A percentile compares a stretch with the other conserved stretches of the same genome.
Conservation (phyloP, 2,329 filamentous ascomycete genomes). For the Pyrenophora teres region DNA sequence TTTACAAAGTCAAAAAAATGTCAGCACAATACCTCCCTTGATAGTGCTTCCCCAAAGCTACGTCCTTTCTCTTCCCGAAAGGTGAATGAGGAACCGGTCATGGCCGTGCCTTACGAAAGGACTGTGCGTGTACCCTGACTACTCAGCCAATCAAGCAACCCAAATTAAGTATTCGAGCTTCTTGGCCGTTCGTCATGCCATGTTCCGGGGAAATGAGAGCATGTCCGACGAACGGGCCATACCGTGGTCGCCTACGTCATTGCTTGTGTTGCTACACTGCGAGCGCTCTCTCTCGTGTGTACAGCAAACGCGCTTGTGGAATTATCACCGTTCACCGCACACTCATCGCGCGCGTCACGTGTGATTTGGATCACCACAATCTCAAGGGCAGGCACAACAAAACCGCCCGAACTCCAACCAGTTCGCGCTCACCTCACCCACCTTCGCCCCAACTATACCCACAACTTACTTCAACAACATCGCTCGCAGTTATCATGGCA, state of each 20-base stretch:
- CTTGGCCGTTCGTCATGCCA: background rate
- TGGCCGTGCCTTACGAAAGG: too few relatives aligned
- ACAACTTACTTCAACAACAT: background rate
- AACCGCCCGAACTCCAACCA: too few relatives aligned
- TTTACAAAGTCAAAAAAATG: too few relatives aligned
- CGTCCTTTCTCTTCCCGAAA: too few relatives aligned
- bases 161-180: background rate
- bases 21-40: too few relatives aligned
- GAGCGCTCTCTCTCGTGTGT: slow-evolving; percentile 1
- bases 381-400: background rate
- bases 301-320: slow-evolving; percentile 14
- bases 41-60: too few relatives aligned
- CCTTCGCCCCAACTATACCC: background rate
- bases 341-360: background rate
- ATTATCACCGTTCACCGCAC: background rate
- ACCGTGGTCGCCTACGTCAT: background rate
- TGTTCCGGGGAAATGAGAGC: background rate
- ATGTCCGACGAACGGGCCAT: slow-evolving; percentile 2
- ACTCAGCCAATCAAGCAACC: background rate
- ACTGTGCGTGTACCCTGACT: too few relatives aligned
- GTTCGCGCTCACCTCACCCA: background rate
- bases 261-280: slow-evolving; percentile 9
- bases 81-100: too few relatives aligned
- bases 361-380: background rate
- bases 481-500: slow-evolving; percentile 12